Percentiles rank a stretch among this genome's conserved stretches.
phyloP scores from a whole-genome alignment of 1,284 basidiomycete species.

The Lignosus rhinocerotis region DNA sequence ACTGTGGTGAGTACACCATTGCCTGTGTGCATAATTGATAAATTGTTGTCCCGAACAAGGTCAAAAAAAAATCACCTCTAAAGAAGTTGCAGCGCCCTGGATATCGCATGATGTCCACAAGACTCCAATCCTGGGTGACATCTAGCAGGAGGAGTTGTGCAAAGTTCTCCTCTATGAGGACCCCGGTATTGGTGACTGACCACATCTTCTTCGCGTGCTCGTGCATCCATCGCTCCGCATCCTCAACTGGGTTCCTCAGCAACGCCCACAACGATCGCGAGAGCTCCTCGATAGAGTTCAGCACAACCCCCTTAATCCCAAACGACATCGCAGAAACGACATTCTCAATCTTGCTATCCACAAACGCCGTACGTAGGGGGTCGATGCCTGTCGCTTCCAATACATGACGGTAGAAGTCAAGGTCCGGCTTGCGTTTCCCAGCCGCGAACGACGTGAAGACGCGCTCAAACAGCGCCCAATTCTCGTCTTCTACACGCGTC shows the following conservation, averaged over 20 bases:
- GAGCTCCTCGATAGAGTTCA: constrained; percentile 40
- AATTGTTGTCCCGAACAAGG: background rate
- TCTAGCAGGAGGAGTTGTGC: constrained; percentile 58
- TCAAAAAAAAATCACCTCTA: background rate
- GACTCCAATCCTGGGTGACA: constrained; percentile 40
- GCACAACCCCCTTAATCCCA: constrained; percentile 54
- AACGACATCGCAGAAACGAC: constrained; percentile 54
- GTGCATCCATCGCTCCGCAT: constrained; percentile 43
- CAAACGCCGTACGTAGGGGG: constrained; percentile 45
- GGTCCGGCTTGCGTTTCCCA: constrained; percentile 54
- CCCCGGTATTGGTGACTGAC: constrained; percentile 47
- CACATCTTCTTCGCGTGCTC: constrained; percentile 41
- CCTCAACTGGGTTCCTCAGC: constrained; percentile 43
- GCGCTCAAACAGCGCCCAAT: constrained; percentile 42
- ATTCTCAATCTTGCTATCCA: constrained; percentile 62
- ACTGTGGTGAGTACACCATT: background rate
- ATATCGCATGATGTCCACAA: constrained; percentile 47
- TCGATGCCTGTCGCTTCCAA: constrained; percentile 42
- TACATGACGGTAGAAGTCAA: constrained; percentile 53
- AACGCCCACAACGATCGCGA: constrained; percentile 44
- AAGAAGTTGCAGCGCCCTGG: constrained; percentile 47
- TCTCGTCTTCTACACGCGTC: constrained; percentile 34
- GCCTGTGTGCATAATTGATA: background rate
- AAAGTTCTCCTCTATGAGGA: constrained; percentile 50
- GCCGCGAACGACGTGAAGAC: constrained; percentile 49